These are phyloP conservation scores for Moniliophthora roreri DNA, from an alignment of 1,284 basidiomycete genomes.

Conservation along the genomic window DNA sequence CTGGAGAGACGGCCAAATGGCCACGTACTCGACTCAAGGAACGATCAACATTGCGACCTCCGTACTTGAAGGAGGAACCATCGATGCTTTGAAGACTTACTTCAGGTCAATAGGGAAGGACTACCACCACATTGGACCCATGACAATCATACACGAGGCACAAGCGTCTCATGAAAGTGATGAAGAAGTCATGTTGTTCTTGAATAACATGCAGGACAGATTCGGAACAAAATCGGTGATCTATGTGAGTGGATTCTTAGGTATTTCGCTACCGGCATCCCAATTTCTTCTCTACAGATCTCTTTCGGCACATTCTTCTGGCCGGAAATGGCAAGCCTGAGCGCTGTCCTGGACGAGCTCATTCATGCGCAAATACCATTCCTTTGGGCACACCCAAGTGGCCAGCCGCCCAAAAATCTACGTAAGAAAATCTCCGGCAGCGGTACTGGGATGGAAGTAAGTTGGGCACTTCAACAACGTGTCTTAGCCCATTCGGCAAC, in stretches of 20 bases:
- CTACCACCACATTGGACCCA: slow-evolving; percentile 17
- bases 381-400: slow-evolving; percentile 1
- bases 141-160: background rate
- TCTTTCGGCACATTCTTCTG: slow-evolving; percentile 24
- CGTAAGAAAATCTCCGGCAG: slow-evolving; percentile 13
- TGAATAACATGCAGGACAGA: slow-evolving; percentile 14
- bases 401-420: slow-evolving; percentile 9
- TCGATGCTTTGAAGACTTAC: slow-evolving; percentile 14
- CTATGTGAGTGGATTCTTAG: slow-evolving; percentile 10
- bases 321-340: slow-evolving; percentile 18
- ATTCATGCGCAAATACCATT: slow-evolving; percentile 20
- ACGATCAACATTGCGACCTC: slow-evolving; percentile 13
- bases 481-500: slow-evolving; percentile 23
- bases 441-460: slow-evolving; percentile 14
- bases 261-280: too few species aligned
- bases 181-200: slow-evolving; percentile 13
- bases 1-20: slow-evolving; percentile 11
- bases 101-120: slow-evolving; percentile 8
- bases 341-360: slow-evolving; percentile 18
- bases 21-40: slow-evolving; percentile 4
- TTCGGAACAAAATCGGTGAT: slow-evolving; percentile 18
- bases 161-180: background rate
- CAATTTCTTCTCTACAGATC: slow-evolving; percentile 15
- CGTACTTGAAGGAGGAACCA: slow-evolving; percentile 15
- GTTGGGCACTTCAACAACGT: slow-evolving; percentile 23